These are phyloP conservation scores for Orbilia brochopaga DNA, from an alignment of 2,329 filamentous ascomycete species.

Conservation along the genomic window DNA sequence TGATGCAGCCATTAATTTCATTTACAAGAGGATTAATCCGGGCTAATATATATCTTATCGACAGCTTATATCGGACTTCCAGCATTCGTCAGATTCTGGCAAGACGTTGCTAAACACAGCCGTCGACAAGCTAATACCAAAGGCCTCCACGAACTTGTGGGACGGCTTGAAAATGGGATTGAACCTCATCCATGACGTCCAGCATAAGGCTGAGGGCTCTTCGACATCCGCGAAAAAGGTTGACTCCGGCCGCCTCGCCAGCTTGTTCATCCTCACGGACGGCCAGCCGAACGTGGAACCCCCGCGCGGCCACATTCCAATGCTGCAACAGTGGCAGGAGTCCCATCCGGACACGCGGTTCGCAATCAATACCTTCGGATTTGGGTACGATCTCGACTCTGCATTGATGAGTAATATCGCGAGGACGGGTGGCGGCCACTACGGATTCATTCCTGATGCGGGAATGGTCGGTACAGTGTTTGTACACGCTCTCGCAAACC, in stretches of 20 bases:
- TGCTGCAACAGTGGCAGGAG: constrained; percentile 59
- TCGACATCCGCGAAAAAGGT: constrained; percentile 35
- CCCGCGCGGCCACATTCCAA: constrained; percentile 64
- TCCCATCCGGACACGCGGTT: constrained; percentile 51
- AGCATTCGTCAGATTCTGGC: constrained; percentile 61
- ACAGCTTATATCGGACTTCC: constrained; percentile 60
- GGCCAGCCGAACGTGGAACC: constrained; percentile 57
- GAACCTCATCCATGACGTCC: constrained; percentile 59
- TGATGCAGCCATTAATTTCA: constrained; percentile 31
- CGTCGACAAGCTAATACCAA: constrained; percentile 60
- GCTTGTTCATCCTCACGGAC: constrained; percentile 57
- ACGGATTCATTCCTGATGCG: constrained; percentile 68
- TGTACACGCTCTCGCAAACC: constrained; percentile 67
- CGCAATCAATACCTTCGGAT: constrained; percentile 63
- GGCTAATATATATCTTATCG: constrained; percentile 1
- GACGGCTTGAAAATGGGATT: constrained; percentile 64
- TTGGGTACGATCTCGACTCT: constrained; percentile 63
- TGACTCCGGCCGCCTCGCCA: constrained; percentile 53
- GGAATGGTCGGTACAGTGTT: constrained; percentile 71
- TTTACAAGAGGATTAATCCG: constrained; percentile 12
- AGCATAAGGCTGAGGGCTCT: constrained; percentile 53
- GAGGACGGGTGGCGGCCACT: constrained; percentile 66
- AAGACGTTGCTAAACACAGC: constrained; percentile 60
- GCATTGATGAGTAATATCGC: constrained; percentile 67
- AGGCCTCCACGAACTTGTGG: constrained; percentile 65